phyloP scores from a whole-genome alignment of 73 alveolate species.

The Paramecium sexaurelia region DNA sequence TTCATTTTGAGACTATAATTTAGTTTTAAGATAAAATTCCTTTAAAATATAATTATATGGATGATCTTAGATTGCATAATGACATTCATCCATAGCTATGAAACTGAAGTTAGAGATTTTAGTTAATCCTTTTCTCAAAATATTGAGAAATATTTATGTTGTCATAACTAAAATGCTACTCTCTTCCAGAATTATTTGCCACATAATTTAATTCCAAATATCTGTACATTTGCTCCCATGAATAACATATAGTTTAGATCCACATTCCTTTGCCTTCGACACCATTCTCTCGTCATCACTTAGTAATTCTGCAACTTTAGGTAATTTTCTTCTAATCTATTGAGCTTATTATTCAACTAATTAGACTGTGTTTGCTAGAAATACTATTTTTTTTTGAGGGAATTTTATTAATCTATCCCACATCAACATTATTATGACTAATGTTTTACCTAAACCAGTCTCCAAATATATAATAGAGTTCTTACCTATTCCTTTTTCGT shows the following conservation, averaged over 20 bases:
- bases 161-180: constrained; percentile 21
- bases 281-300: background rate
- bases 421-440: constrained; percentile 57
- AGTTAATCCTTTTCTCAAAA: background rate
- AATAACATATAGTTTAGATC: background rate
- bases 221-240: constrained; percentile 48
- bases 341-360: constrained; percentile 26
- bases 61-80: constrained; percentile 17
- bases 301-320: constrained; percentile 29
- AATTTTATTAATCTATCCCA: background rate
- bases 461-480: constrained; percentile 57
- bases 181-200: background rate
- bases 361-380: background rate
- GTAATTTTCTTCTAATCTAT: background rate
- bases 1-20: background rate
- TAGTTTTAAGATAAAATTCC: background rate
- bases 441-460: constrained; percentile 65
- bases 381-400: constrained; percentile 12
- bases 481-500: background rate
- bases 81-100: constrained; percentile 48
- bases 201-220: background rate
- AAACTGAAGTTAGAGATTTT: background rate
- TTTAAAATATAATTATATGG: background rate
- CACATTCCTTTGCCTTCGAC: background rate
- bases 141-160: background rate